Evolutionary conservation across 305 asterid genomes (phyloP).

Genomic region (Salvia sclarea): DNA sequence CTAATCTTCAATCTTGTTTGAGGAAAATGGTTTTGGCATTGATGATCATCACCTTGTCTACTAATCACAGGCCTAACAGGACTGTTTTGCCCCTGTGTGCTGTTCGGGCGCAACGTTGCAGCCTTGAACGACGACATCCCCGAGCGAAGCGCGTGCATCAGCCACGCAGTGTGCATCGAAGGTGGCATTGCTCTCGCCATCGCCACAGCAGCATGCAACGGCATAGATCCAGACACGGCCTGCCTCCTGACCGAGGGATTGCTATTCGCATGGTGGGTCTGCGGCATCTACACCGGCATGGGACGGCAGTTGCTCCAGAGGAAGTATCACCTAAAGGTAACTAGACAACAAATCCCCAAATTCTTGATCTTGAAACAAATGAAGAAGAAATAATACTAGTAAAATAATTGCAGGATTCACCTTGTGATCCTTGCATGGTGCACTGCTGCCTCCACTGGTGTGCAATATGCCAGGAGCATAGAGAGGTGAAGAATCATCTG

Average conservation of each 20-base stretch:
- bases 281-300: slow-evolving; percentile 82
- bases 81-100: slow-evolving; percentile 69
- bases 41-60: slow-evolving; percentile 1
- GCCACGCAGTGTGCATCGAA: slow-evolving; percentile 66
- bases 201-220: slow-evolving; percentile 57
- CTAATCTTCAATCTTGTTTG: neutral
- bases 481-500: slow-evolving; percentile 64
- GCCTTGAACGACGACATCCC: slow-evolving; percentile 56
- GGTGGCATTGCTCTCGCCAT: slow-evolving; percentile 80
- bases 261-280: slow-evolving; percentile 81
- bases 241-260: slow-evolving; percentile 73
- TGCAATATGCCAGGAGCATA: slow-evolving; percentile 81
- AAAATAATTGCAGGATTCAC: slow-evolving; percentile 54
- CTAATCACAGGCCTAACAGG: slow-evolving; percentile 59
- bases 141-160: slow-evolving; percentile 52
- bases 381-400: neutral
- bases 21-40: slow-evolving; percentile 1
- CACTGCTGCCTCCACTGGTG: slow-evolving; percentile 87
- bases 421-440: slow-evolving; percentile 79
- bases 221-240: slow-evolving; percentile 69
- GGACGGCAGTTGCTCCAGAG: slow-evolving; percentile 67
- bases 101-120: slow-evolving; percentile 72
- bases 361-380: neutral
- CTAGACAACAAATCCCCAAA: neutral
- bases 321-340: slow-evolving; percentile 75